Conservation (phyloP, 306 rosid species). For the Aeschynomene evenia region DNA sequence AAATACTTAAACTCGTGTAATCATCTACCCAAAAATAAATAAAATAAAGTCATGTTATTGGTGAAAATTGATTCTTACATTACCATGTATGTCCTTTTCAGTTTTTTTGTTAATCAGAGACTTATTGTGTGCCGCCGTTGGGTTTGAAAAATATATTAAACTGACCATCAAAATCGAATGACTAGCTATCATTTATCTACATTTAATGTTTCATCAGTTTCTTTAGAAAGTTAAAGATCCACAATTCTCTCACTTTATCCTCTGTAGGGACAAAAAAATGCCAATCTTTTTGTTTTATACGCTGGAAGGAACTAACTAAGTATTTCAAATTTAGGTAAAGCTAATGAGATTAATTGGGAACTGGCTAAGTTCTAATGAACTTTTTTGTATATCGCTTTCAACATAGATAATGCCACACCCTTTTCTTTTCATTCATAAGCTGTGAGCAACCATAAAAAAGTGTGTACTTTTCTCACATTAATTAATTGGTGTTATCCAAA, state of each 20-base stretch:
- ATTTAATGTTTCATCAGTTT: not conserved
- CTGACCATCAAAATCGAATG: not conserved
- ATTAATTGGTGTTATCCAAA: constrained; percentile 14
- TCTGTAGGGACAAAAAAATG: constrained; percentile 18
- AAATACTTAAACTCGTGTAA: not conserved
- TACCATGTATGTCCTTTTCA: too few relatives aligned
- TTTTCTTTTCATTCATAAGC: constrained; percentile 18
- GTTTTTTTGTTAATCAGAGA: not conserved
- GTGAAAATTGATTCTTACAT: not conserved
- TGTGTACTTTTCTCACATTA: constrained; percentile 10
- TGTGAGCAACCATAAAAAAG: constrained; percentile 20
- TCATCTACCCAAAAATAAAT: too few relatives aligned
- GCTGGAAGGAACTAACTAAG: constrained; percentile 7
- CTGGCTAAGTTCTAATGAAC: constrained; percentile 8
- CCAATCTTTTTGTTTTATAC: constrained; percentile 19
- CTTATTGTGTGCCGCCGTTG: not conserved
- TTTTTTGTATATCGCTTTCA: constrained; percentile 21
- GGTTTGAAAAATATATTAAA: not conserved
- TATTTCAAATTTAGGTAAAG: not conserved
- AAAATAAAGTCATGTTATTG: not conserved
- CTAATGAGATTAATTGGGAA: not conserved
- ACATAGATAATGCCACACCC: not conserved
- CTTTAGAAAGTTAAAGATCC: not conserved
- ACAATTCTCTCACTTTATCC: not conserved
- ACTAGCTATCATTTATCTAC: not conserved